Evolutionary conservation across 441 rosid genomes (phyloP).

Genomic region (Populus tomentosa): DNA sequence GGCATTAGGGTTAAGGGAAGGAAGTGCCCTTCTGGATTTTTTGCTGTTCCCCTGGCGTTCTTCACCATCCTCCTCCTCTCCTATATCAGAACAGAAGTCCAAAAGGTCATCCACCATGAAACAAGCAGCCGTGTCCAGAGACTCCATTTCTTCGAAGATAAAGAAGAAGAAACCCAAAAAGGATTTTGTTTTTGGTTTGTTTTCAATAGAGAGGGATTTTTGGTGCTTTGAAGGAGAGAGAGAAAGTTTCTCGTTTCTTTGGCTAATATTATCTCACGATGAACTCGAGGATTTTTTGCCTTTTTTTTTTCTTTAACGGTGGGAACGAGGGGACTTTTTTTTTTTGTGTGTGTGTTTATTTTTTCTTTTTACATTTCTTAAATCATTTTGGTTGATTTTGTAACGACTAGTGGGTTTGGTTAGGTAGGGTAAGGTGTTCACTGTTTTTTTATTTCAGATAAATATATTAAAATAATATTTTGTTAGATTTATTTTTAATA

Average conservation of each 20-base stretch:
- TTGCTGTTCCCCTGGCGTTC: constrained; percentile 17
- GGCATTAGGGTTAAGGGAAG: constrained; percentile 20
- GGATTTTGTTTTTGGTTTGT: background rate
- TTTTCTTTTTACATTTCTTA: background rate
- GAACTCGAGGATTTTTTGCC: constrained; percentile 11
- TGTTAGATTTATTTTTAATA: no score
- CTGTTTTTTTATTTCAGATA: no score
- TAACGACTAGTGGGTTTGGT: constrained; percentile 1
- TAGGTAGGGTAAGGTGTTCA: background rate
- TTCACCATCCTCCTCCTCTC: constrained; percentile 46
- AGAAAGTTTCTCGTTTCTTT: background rate
- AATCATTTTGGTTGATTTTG: background rate
- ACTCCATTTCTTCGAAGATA: constrained; percentile 27
- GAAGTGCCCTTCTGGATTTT: constrained; percentile 22
- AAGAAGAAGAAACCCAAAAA: background rate
- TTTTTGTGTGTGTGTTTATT: background rate
- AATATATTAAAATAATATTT: no score
- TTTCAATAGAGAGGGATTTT: background rate
- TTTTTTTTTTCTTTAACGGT: background rate
- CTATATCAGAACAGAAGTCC: constrained; percentile 55
- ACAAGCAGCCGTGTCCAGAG: constrained; percentile 43
- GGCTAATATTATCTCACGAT: constrained; percentile 14
- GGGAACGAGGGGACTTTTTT: constrained; percentile 17
- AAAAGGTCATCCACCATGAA: constrained; percentile 63
- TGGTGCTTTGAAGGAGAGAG: background rate